These are phyloP conservation scores for Brassica juncea DNA, from an alignment of 345 rosid species.

Conservation along the genomic window DNA sequence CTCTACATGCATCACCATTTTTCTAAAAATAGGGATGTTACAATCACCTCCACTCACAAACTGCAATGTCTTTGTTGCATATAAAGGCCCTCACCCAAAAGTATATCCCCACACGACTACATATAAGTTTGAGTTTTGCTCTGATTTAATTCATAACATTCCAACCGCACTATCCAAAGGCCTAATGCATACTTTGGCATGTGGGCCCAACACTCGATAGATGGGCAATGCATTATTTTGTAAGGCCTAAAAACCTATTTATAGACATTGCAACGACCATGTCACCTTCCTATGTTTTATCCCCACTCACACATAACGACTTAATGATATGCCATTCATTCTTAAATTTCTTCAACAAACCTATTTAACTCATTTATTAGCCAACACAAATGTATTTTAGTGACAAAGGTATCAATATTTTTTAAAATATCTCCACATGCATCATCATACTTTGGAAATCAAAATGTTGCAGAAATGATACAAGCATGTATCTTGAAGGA, in stretches of 20 bases:
- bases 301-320: not conserved
- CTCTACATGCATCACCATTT: not conserved
- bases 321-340: too few relatives aligned
- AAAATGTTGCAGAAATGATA: not conserved
- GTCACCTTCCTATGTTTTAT: not conserved
- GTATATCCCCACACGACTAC: too few relatives aligned
- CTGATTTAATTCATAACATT: not conserved
- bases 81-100: not conserved
- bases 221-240: not conserved
- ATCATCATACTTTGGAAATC: not conserved
- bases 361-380: not conserved
- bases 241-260: not conserved
- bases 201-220: too few relatives aligned
- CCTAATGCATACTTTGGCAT: not conserved
- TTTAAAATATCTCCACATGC: not conserved
- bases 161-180: not conserved
- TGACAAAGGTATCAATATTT: not conserved
- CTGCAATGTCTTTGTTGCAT: not conserved
- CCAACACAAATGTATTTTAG: not conserved
- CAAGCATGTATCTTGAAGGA: not conserved
- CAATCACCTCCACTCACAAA: not conserved
- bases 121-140: too few relatives aligned
- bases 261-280: not conserved
- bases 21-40: not conserved
- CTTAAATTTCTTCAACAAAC: not conserved